Conservation (phyloP, 192 early-diverging fungal genomes). For the Backusella luteola region DNA sequence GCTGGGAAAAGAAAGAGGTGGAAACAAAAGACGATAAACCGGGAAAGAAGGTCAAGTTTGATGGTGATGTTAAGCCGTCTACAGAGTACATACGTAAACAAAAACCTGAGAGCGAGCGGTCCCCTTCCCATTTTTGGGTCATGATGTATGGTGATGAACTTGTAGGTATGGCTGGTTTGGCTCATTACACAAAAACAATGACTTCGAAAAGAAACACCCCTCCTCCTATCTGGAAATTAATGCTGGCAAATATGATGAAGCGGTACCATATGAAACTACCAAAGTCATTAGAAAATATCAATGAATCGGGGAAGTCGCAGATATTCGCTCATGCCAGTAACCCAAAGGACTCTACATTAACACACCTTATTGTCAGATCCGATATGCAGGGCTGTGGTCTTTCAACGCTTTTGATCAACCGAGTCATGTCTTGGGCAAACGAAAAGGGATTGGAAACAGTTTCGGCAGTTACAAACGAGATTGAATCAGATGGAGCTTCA, state of each 20-base stretch:
- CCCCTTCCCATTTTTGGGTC: slow-evolving; percentile 37
- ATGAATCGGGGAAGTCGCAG: background rate
- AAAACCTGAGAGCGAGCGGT: slow-evolving; percentile 9
- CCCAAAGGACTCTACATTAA: slow-evolving; percentile 11
- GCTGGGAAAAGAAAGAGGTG: slow-evolving; percentile 20
- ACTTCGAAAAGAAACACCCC: background rate
- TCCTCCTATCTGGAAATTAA: slow-evolving; percentile 16
- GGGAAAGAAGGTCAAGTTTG: slow-evolving; percentile 22
- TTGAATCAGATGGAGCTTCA: slow-evolving; percentile 23
- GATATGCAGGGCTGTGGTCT: slow-evolving; percentile 29
- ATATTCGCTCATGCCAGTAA: slow-evolving; percentile 9
- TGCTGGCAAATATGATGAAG: background rate
- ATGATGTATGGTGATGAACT: slow-evolving; percentile 17
- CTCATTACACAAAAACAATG: slow-evolving; percentile 11
- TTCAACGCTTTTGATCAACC: slow-evolving; percentile 28
- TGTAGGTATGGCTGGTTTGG: slow-evolving; percentile 36
- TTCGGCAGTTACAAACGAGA: slow-evolving; percentile 28
- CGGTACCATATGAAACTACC: slow-evolving; percentile 14
- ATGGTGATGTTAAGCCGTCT: slow-evolving; percentile 19
- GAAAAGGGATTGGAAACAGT: slow-evolving; percentile 20
- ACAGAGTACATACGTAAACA: slow-evolving; percentile 12
- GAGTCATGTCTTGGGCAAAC: slow-evolving; percentile 28
- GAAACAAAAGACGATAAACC: slow-evolving; percentile 23
- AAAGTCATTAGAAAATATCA: background rate
- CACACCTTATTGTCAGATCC: slow-evolving; percentile 14